Evolutionary conservation across 768 basidiomycete species (phyloP).

Genomic region (Auricularia sp.): DNA sequence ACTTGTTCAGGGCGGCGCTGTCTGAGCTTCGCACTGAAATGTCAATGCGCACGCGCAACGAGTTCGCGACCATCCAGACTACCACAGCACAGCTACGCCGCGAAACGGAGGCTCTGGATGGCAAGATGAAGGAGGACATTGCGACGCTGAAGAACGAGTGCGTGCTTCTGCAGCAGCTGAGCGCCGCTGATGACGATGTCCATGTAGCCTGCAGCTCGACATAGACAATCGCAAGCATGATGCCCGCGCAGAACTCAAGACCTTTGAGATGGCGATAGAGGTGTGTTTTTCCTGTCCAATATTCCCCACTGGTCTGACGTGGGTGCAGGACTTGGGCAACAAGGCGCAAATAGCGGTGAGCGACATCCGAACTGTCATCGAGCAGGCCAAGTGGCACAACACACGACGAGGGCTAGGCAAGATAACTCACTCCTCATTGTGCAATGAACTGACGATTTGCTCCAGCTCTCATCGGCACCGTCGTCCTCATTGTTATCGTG

Average conservation of each 20-base stretch:
- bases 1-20: conserved; percentile 86
- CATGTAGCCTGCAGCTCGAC: conserved; percentile 84
- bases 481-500: not conserved
- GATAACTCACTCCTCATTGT: conserved; percentile 15
- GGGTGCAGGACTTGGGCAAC: conserved; percentile 56
- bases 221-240: conserved; percentile 91
- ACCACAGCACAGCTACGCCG: conserved; percentile 66
- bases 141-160: conserved; percentile 87
- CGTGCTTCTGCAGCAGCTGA: conserved; percentile 4
- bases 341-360: conserved; percentile 63
- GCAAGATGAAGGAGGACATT: conserved; percentile 91
- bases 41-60: conserved; percentile 71
- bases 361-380: conserved; percentile 69
- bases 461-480: not conserved
- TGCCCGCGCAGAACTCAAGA: conserved; percentile 71
- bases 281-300: conserved; percentile 26
- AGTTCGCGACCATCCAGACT: conserved; percentile 71
- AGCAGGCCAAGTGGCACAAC: conserved; percentile 83
- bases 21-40: conserved; percentile 84
- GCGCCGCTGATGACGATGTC: not conserved
- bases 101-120: conserved; percentile 76
- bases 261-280: conserved; percentile 76
- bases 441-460: not conserved
- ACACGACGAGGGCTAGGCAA: conserved; percentile 73
- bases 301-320: not conserved